Percentiles rank a stretch among this genome's conserved stretches.
Evolutionary conservation across 2,329 filamentous ascomycete species (phyloP).

Genomic region (Aspergillus sp.): DNA sequence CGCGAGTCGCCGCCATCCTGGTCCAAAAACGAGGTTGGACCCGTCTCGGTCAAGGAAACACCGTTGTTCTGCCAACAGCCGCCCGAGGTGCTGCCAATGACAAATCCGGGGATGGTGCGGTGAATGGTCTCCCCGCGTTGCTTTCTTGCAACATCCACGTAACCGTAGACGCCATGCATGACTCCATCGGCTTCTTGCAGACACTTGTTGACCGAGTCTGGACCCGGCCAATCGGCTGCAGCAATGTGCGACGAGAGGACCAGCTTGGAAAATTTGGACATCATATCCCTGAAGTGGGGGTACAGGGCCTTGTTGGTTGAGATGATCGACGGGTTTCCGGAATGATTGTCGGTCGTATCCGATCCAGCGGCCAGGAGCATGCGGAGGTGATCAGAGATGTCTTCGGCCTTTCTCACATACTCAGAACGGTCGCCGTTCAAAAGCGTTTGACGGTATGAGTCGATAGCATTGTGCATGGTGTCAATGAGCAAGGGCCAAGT

Average conservation of each 20-base stretch:
- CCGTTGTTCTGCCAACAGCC: conserved; percentile 80
- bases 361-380: conserved; percentile 92
- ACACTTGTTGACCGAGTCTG: conserved; percentile 92
- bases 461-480: conserved; percentile 88
- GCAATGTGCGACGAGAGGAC: conserved; percentile 98
- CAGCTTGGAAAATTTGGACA: conserved; percentile 99
- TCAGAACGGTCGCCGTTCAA: conserved; percentile 77
- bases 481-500: conserved; percentile 88
- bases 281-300: conserved; percentile 97
- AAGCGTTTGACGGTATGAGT: conserved; percentile 86
- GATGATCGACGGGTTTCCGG: conserved; percentile 97
- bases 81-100: conserved; percentile 75
- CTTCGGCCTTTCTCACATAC: conserved; percentile 90
- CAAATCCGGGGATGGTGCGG: conserved; percentile 88
- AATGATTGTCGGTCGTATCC: conserved; percentile 97
- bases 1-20: conserved; percentile 74
- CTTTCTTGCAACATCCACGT: conserved; percentile 90
- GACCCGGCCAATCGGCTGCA: conserved; percentile 89
- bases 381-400: conserved; percentile 93
- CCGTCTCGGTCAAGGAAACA: conserved; percentile 59
- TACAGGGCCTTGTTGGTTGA: conserved; percentile 96
- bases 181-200: conserved; percentile 97
- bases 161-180: conserved; percentile 87
- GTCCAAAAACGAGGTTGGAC: conserved; percentile 68
- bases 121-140: conserved; percentile 91